phyloP scores from a whole-genome alignment of 805 yeast genomes.

The Sugiyamaella chiloensis region DNA sequence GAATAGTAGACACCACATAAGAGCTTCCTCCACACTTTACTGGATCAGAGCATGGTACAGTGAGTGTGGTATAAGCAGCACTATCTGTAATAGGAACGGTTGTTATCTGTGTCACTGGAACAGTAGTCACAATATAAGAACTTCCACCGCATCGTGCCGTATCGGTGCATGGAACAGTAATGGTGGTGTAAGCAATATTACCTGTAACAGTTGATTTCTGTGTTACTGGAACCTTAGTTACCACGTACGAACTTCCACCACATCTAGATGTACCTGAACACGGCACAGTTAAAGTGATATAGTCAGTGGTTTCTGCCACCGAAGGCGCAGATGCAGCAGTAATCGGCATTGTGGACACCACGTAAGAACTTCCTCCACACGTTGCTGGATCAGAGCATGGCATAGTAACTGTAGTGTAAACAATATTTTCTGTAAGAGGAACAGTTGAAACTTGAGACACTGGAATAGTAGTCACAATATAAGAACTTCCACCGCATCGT shows the following conservation, averaged over 20 bases:
- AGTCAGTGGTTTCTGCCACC: background rate
- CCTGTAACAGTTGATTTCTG: background rate
- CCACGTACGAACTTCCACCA: background rate
- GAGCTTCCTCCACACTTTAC: conserved; percentile 6
- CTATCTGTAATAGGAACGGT: background rate
- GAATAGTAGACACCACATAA: conserved; percentile 5
- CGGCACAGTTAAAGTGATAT: conserved; percentile 5
- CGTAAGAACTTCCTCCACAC: background rate
- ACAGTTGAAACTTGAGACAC: background rate
- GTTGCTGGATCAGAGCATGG: conserved; percentile 7
- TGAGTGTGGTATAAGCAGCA: background rate
- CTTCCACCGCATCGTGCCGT: conserved; percentile 1
- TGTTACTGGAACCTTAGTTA: background rate
- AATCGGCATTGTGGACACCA: background rate
- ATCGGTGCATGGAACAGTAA: conserved; percentile 10
- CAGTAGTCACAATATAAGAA: background rate
- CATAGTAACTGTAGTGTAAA: conserved; percentile 7
- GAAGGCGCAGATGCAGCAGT: background rate
- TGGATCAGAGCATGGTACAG: conserved; percentile 4
- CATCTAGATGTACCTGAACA: background rate
- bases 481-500: conserved; percentile 7
- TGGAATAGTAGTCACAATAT: conserved; percentile 6
- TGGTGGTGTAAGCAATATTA: conserved; percentile 9
- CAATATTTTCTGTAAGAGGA: background rate
- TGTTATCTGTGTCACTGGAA: background rate